Evolutionary conservation across 2,329 filamentous ascomycete genomes (phyloP), one percentile per base, ranked within the genome.

Genomic region (Cadophora gregata): DNA sequence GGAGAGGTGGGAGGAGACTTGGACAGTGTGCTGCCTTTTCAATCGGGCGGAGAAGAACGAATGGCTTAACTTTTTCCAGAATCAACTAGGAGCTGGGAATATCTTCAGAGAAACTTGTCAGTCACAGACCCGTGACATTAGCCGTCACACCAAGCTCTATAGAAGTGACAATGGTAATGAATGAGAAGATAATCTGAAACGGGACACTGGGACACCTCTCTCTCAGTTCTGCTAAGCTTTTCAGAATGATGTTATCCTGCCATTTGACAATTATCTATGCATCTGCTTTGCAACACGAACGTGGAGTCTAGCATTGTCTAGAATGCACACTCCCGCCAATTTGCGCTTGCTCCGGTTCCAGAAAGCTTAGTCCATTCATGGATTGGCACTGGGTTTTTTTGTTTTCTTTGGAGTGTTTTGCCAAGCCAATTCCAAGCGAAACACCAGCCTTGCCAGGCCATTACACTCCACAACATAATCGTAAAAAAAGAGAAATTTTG

Each of bases 371-470:
- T 60, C 58, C 25, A 47, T 48, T 65, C 36, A 71, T 29, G 71
- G 50, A 47, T 70, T 70, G 9, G 69, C 24, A 25, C 59, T 66
- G 25, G 67, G 63, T 47, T 69, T 72, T 69, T 73, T 75, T 59
- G 68, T 64, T 62, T 75, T 77, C 58, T 74, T 74, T n/a, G 70
- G 67, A 63, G 70, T 73, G 59, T 74, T 74, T 63, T 77, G 75
- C 75, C 75, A 77, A 64, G 75, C 70, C 33, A 75, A 75, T 68
- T 73, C 72, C 74, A 31, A 59, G 24, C 14, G 29, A 69, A 25
- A 69, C 16, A 66, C 48, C 31, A 36, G 33, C 47, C 38, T 6
- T 53, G 31, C 10, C 16, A n/a, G n/a, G n/a, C 31, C 14, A 47
- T 3, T 14, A 25, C 9, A 14, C 24, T 21, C 58, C 38, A 59